Conservation (phyloP, 768 basidiomycete genomes). For the Suillus decipiens region DNA sequence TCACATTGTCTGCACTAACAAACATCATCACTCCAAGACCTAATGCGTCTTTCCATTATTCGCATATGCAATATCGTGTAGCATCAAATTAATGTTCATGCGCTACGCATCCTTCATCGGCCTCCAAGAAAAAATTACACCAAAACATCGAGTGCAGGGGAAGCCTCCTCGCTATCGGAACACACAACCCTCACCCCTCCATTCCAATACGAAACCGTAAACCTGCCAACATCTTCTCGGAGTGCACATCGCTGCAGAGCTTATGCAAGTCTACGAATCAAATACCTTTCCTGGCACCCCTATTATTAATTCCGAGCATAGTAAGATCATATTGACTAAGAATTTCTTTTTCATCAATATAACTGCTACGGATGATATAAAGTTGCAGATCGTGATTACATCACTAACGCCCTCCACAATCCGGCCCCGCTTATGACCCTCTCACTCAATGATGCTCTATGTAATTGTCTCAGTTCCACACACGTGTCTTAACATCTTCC, state of each 20-base stretch:
- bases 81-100: conserved; percentile 80
- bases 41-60: conserved; percentile 86
- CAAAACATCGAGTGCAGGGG: conserved; percentile 91
- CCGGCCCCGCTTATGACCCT: conserved; percentile 64
- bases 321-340: conserved; percentile 91
- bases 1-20: conserved; percentile 1
- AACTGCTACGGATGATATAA: conserved; percentile 95
- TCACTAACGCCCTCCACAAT: conserved; percentile 66
- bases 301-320: conserved; percentile 96
- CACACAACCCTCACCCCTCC: conserved; percentile 90
- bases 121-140: conserved; percentile 98
- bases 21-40: conserved; percentile 48
- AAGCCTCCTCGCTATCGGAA: conserved; percentile 95
- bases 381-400: conserved; percentile 93
- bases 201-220: conserved; percentile 81
- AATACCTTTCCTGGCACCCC: conserved; percentile 90
- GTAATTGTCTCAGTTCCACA: conserved; percentile 76
- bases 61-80: conserved; percentile 86
- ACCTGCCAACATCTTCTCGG: conserved; percentile 86
- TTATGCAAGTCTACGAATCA: conserved; percentile 95
- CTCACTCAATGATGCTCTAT: conserved; percentile 54
- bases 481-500: conserved; percentile 98
- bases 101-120: conserved; percentile 98
- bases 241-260: conserved; percentile 83
- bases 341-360: conserved; percentile 99